Percentiles rank a stretch among this genome's conserved stretches.
phyloP scores from a whole-genome alignment of 176 grass and related monocot species.

The Avena eriantha region DNA sequence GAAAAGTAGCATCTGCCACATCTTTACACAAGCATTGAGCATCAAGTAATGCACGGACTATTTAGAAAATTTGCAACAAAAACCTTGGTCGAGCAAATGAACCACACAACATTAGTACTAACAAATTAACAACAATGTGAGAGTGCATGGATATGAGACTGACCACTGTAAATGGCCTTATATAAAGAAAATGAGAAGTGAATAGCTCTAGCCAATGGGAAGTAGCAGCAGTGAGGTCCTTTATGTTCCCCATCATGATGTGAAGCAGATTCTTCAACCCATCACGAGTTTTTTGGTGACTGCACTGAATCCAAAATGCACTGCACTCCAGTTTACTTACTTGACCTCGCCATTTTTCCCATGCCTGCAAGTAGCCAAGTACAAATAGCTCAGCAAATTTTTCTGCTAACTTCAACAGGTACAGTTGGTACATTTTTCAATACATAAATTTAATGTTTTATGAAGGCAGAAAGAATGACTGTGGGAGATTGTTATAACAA shows the following conservation, averaged over 20 bases:
- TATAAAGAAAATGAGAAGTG: constrained; percentile 89
- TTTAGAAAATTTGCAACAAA: neutral
- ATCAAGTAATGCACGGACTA: constrained; percentile 28
- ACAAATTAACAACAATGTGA: constrained; percentile 1
- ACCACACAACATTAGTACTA: constrained; percentile 27
- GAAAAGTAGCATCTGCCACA: neutral
- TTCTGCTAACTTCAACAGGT: constrained; percentile 28
- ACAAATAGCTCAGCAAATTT: constrained; percentile 35
- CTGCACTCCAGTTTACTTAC: constrained; percentile 82
- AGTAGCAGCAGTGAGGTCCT: constrained; percentile 67
- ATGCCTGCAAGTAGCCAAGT: constrained; percentile 56
- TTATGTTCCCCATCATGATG: constrained; percentile 91
- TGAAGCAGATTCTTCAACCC: constrained; percentile 94
- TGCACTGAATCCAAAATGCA: constrained; percentile 95
- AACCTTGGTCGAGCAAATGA: constrained; percentile 31
- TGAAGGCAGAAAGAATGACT: neutral
- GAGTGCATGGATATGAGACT: constrained; percentile 32
- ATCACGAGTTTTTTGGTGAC: constrained; percentile 81
- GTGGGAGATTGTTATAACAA: neutral
- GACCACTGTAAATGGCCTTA: constrained; percentile 88
- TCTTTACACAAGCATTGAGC: neutral
- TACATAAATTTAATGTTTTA: neutral
- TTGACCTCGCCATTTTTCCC: constrained; percentile 93
- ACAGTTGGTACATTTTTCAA: neutral
- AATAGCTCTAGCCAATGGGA: constrained; percentile 96